A percentile compares a stretch with the other conserved stretches of the same genome.
Evolutionary conservation across 352 stramenopile genomes (phyloP).

Genomic region (Globisporangium uncinulatum): DNA sequence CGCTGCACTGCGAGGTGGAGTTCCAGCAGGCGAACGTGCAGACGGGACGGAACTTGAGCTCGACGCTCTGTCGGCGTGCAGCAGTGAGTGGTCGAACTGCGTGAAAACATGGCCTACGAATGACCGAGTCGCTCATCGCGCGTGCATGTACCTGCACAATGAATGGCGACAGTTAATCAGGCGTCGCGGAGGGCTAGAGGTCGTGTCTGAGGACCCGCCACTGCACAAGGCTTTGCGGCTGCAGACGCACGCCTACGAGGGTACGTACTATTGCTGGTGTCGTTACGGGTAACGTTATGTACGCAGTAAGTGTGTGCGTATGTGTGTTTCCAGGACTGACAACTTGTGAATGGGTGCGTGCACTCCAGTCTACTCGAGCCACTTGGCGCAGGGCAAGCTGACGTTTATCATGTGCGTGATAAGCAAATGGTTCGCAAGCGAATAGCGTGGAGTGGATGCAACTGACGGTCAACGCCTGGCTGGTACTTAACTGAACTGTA

Average conservation of each 20-base stretch:
- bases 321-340: background rate
- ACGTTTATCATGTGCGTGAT: slow-evolving; percentile 51
- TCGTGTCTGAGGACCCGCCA: slow-evolving; percentile 42
- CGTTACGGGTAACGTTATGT: background rate
- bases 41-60: slow-evolving; percentile 39
- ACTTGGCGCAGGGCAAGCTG: slow-evolving; percentile 48
- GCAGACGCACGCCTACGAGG: slow-evolving; percentile 39
- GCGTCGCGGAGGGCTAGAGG: slow-evolving; percentile 45
- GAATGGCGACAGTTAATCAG: slow-evolving; percentile 27
- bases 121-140: background rate
- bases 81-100: slow-evolving; percentile 15
- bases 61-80: slow-evolving; percentile 29
- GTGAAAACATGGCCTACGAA: background rate
- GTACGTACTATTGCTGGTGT: background rate
- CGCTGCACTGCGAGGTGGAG: slow-evolving; percentile 39
- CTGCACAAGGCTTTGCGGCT: slow-evolving; percentile 51
- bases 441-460: background rate
- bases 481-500: slow-evolving; percentile 6
- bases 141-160: too few relatives aligned
- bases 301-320: background rate
- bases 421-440: background rate
- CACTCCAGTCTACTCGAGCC: slow-evolving; percentile 58
- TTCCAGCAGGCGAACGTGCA: slow-evolving; percentile 49
- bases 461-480: background rate
- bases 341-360: background rate